These are phyloP conservation scores for Leonotis leonurus DNA, from an alignment of 257 asterid species.

Conservation along the genomic window DNA sequence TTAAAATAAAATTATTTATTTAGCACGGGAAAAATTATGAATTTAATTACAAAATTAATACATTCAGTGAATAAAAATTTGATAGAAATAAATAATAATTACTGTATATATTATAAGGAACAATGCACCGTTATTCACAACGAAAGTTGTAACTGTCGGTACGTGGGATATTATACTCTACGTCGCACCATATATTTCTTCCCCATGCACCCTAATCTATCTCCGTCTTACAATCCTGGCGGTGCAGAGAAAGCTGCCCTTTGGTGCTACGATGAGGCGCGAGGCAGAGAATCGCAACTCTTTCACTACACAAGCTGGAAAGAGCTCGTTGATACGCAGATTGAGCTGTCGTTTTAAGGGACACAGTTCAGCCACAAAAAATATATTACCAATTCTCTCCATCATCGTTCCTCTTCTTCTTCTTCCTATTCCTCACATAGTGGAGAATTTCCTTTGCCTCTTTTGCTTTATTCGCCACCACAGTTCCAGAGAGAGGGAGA, in stretches of 20 bases:
- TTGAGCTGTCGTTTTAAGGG: neutral
- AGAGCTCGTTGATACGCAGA: neutral
- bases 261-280: neutral
- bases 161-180: neutral
- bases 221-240: neutral
- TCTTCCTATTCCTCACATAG: neutral
- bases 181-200: conserved; percentile 14
- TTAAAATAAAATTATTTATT: too few relatives aligned
- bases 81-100: too few relatives aligned
- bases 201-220: neutral
- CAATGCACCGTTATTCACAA: neutral
- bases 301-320: neutral
- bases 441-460: conserved; percentile 5
- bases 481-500: neutral
- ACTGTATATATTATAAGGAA: neutral
- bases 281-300: conserved; percentile 1
- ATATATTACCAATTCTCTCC: conserved; percentile 5
- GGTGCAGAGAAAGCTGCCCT: neutral
- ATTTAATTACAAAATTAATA: too few relatives aligned
- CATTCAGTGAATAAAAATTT: too few relatives aligned
- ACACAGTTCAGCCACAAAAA: conserved; percentile 9
- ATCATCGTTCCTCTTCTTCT: neutral
- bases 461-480: conserved; percentile 13
- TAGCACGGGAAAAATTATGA: too few relatives aligned
- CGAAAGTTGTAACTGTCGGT: conserved; percentile 16